phyloP scores from a whole-genome alignment of 1,284 basidiomycete species.

The Apiotrichum brassicae region DNA sequence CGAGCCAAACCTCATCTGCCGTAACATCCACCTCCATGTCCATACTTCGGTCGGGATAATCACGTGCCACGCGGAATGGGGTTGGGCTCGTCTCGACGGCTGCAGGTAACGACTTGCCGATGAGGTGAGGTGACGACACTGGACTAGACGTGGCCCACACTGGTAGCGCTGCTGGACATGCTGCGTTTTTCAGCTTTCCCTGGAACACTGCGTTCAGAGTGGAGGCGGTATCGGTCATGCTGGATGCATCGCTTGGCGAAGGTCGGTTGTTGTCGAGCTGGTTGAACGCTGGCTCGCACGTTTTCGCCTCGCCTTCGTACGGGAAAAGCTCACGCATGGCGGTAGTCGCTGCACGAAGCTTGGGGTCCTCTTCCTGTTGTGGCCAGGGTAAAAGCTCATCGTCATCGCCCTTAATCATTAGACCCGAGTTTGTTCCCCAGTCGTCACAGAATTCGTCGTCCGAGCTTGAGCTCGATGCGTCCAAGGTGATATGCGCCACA shows the following conservation, averaged over 20 bases:
- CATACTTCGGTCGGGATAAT: slow-evolving; percentile 11
- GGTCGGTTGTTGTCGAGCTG: slow-evolving; percentile 31
- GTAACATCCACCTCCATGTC: slow-evolving; percentile 32
- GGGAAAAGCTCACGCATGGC: slow-evolving; percentile 39
- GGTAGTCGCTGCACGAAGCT: slow-evolving; percentile 38
- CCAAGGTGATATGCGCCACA: slow-evolving; percentile 17
- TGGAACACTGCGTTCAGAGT: slow-evolving; percentile 16
- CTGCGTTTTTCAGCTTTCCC: slow-evolving; percentile 28
- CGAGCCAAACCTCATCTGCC: slow-evolving; percentile 29
- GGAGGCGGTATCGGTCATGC: slow-evolving; percentile 18
- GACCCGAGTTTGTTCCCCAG: slow-evolving; percentile 32
- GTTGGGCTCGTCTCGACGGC: slow-evolving; percentile 29
- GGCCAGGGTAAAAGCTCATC: slow-evolving; percentile 21
- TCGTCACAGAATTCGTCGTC: slow-evolving; percentile 41
- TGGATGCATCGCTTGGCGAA: slow-evolving; percentile 23
- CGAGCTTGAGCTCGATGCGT: slow-evolving; percentile 35
- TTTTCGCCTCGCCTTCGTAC: slow-evolving; percentile 10
- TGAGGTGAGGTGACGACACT: slow-evolving; percentile 29
- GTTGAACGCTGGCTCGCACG: slow-evolving; percentile 22
- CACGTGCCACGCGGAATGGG: slow-evolving; percentile 19
- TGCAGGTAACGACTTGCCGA: slow-evolving; percentile 10
- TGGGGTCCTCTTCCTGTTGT: slow-evolving; percentile 32
- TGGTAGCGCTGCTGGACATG: slow-evolving; percentile 24
- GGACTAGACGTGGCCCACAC: slow-evolving; percentile 34
- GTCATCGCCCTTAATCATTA: slow-evolving; percentile 29